Evolutionary conservation across 2,329 filamentous ascomycete species (phyloP), one percentile per base, ranked within the genome.

Genomic region (Trichothecium roseum): DNA sequence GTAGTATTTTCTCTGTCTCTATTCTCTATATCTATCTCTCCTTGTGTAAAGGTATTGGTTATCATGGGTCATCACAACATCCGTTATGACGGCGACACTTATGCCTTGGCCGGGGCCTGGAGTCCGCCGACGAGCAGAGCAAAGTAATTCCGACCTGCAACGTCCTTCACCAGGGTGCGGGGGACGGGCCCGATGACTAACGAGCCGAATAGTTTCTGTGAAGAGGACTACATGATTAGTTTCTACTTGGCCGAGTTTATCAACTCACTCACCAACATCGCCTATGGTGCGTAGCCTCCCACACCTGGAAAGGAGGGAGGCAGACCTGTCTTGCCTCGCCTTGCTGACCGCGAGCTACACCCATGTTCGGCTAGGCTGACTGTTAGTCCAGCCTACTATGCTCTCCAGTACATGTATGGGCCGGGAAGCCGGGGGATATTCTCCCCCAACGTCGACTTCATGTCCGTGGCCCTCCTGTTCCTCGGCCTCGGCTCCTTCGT

Each of bases 211-310:
- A 60, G 57, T 36, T 60, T 60, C 34, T 60, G 57, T 32, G 57
- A 60, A 35, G 55, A 78, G 55, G 72, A 77, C 47, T 65, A 65
- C 45, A 52, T 53, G n/a, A 42, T 66, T 15, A 62, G 59, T 3
- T 46, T 57, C 13, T 64, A 59, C 35, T 42, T 66, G 6, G 61
- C 61, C 20, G 62, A 66, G 40, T 63, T 66, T 34, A 57, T 64
- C 43, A 66, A 65, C 40, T 57, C 59, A 0, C 37, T 64, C 12
- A 62, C 60, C 27, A 66, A 62, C 40, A 36, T 59, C 14, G 43
- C 57, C 3, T 64, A 60, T 32, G 44, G 51, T 75, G 71, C 43
- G 63, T 72, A 69, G 42, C 51, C 66, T 70, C 54, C 33, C 20
- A 24, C 20, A 24, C n/a, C n/a, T n/a, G n/a, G n/a, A n/a, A n/a